A percentile compares a stretch with the other conserved stretches of the same genome.
Conservation (phyloP, 2,329 filamentous ascomycete species). For the Paracoccidioides lutzii region DNA sequence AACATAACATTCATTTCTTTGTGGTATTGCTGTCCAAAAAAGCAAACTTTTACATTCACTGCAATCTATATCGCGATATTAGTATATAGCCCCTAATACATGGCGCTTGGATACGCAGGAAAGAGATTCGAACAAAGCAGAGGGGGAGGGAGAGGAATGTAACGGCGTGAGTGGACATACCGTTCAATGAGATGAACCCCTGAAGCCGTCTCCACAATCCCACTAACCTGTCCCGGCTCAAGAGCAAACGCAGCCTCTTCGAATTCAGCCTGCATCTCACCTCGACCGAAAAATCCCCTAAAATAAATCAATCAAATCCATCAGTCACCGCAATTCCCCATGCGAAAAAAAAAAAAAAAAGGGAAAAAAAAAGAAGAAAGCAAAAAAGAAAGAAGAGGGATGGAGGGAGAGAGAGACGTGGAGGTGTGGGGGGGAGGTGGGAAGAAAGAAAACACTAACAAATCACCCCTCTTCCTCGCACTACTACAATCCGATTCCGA, state of each 20-base stretch:
- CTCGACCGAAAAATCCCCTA: conserved; percentile 78
- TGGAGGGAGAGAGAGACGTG: too few relatives aligned
- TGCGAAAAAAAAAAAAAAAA: not conserved
- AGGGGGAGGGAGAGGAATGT: not conserved
- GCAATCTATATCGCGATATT: not conserved
- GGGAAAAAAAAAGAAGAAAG: not conserved
- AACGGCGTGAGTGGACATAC: conserved; percentile 36
- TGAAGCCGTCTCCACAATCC: conserved; percentile 80
- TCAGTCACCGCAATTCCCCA: not conserved
- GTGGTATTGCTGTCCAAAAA: not conserved
- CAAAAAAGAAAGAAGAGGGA: not conserved
- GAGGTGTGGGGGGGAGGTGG: too few relatives aligned
- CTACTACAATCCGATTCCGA: conserved; percentile 93
- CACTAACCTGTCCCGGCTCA: conserved; percentile 73
- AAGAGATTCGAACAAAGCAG: not conserved
- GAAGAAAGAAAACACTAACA: conserved; percentile 41
- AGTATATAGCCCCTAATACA: not conserved
- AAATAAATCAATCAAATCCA: conserved; percentile 2
- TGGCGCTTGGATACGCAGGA: not conserved
- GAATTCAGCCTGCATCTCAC: conserved; percentile 98
- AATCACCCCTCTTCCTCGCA: conserved; percentile 80
- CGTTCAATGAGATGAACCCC: conserved; percentile 93
- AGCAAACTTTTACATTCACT: not conserved
- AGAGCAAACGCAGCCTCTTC: conserved; percentile 92
- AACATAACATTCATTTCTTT: not conserved